Conservation (phyloP, 2,329 filamentous ascomycete species). For the Colletotrichum lentis region DNA sequence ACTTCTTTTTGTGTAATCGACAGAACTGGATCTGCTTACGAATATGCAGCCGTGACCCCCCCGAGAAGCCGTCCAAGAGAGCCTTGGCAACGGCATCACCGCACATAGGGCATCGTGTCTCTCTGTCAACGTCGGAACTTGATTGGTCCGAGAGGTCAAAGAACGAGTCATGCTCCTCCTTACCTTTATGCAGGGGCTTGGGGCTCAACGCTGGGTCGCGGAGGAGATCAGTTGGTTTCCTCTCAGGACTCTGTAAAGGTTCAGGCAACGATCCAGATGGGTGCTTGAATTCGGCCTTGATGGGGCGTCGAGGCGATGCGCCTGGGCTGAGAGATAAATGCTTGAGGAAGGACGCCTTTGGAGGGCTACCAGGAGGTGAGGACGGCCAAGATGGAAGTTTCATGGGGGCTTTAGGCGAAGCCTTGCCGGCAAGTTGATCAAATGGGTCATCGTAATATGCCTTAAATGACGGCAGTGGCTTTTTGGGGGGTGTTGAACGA, state of each 20-base stretch:
- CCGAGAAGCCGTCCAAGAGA: conserved; percentile 62
- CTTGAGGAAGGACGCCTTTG: not conserved
- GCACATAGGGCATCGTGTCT: conserved; percentile 70
- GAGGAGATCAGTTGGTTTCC: conserved; percentile 3
- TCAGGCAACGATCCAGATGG: conserved; percentile 17
- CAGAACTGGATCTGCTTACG: conserved; percentile 71
- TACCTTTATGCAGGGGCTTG: not conserved
- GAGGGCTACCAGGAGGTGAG: conserved; percentile 15
- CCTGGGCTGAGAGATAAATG: conserved; percentile 32
- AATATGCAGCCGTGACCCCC: conserved; percentile 60
- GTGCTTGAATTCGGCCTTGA: conserved; percentile 11
- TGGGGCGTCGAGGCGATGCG: not conserved
- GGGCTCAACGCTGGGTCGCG: not conserved
- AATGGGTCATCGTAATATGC: conserved; percentile 35
- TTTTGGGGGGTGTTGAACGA: conserved; percentile 5
- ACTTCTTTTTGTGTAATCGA: conserved; percentile 64
- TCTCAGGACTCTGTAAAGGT: conserved; percentile 13
- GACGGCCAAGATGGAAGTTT: conserved; percentile 9
- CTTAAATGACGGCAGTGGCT: conserved; percentile 23
- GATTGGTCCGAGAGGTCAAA: conserved; percentile 26
- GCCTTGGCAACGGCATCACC: conserved; percentile 63
- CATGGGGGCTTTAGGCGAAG: conserved; percentile 14
- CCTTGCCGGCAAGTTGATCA: conserved; percentile 14
- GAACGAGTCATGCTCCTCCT: conserved; percentile 16
- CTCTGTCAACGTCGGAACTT: conserved; percentile 17